Percentiles rank a stretch among this genome's conserved stretches.
phyloP scores from a whole-genome alignment of 352 stramenopile genomes.

The Phytophthora kernoviae region DNA sequence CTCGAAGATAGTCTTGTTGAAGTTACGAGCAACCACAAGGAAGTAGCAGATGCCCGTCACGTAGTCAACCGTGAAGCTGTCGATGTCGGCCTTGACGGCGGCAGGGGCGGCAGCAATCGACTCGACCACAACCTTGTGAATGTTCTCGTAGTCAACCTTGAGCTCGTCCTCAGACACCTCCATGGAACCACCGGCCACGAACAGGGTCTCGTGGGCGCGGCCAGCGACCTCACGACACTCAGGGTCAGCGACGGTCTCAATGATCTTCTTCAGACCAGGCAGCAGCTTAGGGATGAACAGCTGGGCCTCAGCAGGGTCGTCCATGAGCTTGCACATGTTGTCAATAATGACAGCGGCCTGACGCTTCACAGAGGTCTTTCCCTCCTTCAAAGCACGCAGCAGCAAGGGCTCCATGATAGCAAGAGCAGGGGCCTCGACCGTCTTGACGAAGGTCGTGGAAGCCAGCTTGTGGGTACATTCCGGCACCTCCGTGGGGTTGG shows the following conservation, averaged over 20 bases:
- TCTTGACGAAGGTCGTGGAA: slow-evolving; percentile 99
- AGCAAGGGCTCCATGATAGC: slow-evolving; percentile 98
- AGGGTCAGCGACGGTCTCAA: slow-evolving; percentile 95
- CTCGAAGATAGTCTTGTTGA: slow-evolving; percentile 95
- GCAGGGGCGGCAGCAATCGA: slow-evolving; percentile 79
- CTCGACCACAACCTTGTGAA: slow-evolving; percentile 76
- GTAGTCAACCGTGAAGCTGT: slow-evolving; percentile 92
- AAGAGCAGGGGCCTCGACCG: slow-evolving; percentile 95
- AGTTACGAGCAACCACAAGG: slow-evolving; percentile 90
- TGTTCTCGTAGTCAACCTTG: slow-evolving; percentile 91
- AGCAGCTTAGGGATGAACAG: slow-evolving; percentile 98
- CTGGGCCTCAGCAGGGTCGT: slow-evolving; percentile 96
- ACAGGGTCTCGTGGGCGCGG: slow-evolving; percentile 93
- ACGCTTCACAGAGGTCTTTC: slow-evolving; percentile 96
- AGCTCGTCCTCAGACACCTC: slow-evolving; percentile 92
- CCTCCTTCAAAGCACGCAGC: slow-evolving; percentile 95
- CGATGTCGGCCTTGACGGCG: slow-evolving; percentile 86
- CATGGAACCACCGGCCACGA: slow-evolving; percentile 93
- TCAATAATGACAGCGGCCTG: slow-evolving; percentile 99
- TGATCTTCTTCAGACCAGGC: slow-evolving; percentile 96
- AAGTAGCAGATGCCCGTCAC: slow-evolving; percentile 85
- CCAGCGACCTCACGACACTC: slow-evolving; percentile 97
- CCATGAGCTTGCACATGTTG: slow-evolving; percentile 99
- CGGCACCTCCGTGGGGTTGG: slow-evolving; percentile 96
- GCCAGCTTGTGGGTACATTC: slow-evolving; percentile 99